These are phyloP conservation scores for Aspergillus sp. DNA, from an alignment of 2,329 filamentous ascomycete genomes.

Conservation along the genomic window DNA sequence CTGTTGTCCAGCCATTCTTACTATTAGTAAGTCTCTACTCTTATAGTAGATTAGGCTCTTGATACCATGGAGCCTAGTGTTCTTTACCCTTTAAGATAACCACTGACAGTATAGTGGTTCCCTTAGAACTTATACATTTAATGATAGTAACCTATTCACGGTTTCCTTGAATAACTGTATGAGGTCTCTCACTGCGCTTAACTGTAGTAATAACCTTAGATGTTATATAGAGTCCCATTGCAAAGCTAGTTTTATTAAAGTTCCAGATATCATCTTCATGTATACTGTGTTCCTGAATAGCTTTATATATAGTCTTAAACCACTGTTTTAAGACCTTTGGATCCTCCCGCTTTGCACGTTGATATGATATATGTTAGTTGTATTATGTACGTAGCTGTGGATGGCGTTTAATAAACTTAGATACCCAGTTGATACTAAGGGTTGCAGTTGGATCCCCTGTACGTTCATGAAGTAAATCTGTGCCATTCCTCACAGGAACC, in stretches of 20 bases:
- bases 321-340: slow-evolving; percentile 1
- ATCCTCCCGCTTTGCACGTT: slow-evolving; percentile 1
- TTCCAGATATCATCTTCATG: neutral
- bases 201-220: slow-evolving; percentile 7
- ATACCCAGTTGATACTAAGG: slow-evolving; percentile 1
- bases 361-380: neutral
- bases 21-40: neutral
- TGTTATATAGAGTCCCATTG: neutral
- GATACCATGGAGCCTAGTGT: neutral
- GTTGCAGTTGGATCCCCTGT: neutral
- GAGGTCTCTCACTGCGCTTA: slow-evolving; percentile 2
- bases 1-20: neutral
- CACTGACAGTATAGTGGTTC: neutral
- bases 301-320: neutral
- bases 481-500: slow-evolving; percentile 2
- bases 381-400: slow-evolving; percentile 2
- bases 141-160: slow-evolving; percentile 9
- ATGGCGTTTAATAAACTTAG: slow-evolving; percentile 1
- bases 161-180: slow-evolving; percentile 5
- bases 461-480: slow-evolving; percentile 1
- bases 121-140: slow-evolving; percentile 3
- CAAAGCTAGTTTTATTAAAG: too few relatives aligned
- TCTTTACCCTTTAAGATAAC: neutral
- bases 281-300: neutral
- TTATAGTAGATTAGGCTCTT: neutral